These are phyloP conservation scores for Arthrobotrys pseudoclavata DNA, from an alignment of 2,329 filamentous ascomycete genomes.

Conservation along the genomic window DNA sequence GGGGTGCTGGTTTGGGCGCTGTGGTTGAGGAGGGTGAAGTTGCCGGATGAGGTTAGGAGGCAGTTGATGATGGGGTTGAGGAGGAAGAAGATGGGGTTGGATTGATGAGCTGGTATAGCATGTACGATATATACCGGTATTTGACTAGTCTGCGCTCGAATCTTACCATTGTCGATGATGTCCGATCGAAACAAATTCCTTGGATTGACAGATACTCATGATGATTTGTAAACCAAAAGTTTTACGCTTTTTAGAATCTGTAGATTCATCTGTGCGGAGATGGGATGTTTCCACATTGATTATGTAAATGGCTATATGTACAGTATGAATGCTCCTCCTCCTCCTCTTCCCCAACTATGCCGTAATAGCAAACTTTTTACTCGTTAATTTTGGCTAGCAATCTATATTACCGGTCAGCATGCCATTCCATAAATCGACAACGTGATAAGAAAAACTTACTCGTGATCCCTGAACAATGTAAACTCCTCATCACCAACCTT, in stretches of 20 bases:
- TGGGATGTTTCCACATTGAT: slow-evolving; percentile 47
- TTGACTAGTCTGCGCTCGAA: background rate
- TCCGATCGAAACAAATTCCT: too few species aligned
- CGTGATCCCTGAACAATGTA: slow-evolving; percentile 94
- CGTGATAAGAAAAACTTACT: slow-evolving; percentile 75
- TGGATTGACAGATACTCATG: too few species aligned
- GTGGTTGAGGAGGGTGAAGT: slow-evolving; percentile 54
- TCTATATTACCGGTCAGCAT: slow-evolving; percentile 69
- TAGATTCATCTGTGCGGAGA: slow-evolving; percentile 41
- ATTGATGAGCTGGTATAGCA: slow-evolving; percentile 2
- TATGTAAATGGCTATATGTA: slow-evolving; percentile 53
- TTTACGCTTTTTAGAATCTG: too few species aligned
- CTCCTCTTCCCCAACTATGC: background rate
- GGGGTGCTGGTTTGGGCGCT: slow-evolving; percentile 43
- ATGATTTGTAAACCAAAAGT: too few species aligned
- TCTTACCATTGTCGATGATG: background rate
- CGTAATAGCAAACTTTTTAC: slow-evolving; percentile 70
- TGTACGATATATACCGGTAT: slow-evolving; percentile 3
- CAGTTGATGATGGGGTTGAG: slow-evolving; percentile 54
- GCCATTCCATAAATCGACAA: background rate
- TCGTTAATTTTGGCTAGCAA: slow-evolving; percentile 99
- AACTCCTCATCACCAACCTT: slow-evolving; percentile 99
- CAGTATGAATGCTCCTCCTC: slow-evolving; percentile 13
- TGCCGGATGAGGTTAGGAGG: slow-evolving; percentile 48
- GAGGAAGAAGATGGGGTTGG: slow-evolving; percentile 52